Base-by-base conservation (phyloP, 2,329 filamentous ascomycete genomes). In the Aspergillus fructus region DNA sequence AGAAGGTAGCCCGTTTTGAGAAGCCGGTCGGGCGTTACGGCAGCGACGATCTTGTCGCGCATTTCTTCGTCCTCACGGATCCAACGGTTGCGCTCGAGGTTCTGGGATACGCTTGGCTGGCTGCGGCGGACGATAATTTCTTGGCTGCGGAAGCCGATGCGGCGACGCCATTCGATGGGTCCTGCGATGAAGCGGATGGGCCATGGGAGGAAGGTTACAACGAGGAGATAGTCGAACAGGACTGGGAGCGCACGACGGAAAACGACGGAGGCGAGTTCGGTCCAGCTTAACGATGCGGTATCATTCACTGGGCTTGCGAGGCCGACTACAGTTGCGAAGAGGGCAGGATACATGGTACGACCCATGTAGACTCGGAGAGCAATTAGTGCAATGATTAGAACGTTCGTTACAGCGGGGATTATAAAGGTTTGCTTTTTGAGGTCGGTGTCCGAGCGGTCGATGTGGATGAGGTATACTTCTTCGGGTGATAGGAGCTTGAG, bases 1-100 rank as follows among this genome's bases (percentile, higher is more conserved):
- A 94, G 87, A 62, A 96, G 76, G 70, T 96, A 96, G 19, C 91
- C 92, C 30, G 92, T 96, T 82, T 96, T 96, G 64, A 83, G 79
- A 66, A 93, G 79, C 52, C 87, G 80, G 66, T 85, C 76, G 21
- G 86, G 83, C 15, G 87, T 82, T 4, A 93, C 88, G 2, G 91
- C 93, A 2, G 85, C 82, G 60, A 86, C 74, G 46, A 96, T 81
- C 64, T 73, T 74, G n/a, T 76, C 75, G 60, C 83, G 82, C 34
- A 80, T 82, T 59, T 76, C 76, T 58, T 85, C 76, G 49, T 86
- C 78, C 54, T 87, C 81, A 6, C 70, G 68, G 27, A 75, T 73
- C 73, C 73, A 75, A 33, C 65, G 65, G 46, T 77, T 73, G 56
- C 84, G 73, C 61, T 84, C 68, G 50, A 89, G 79, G 17, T 79